Evolutionary conservation across 108 stramenopile species (phyloP).

Genomic region (Mayamaea pseudoterrestris): DNA sequence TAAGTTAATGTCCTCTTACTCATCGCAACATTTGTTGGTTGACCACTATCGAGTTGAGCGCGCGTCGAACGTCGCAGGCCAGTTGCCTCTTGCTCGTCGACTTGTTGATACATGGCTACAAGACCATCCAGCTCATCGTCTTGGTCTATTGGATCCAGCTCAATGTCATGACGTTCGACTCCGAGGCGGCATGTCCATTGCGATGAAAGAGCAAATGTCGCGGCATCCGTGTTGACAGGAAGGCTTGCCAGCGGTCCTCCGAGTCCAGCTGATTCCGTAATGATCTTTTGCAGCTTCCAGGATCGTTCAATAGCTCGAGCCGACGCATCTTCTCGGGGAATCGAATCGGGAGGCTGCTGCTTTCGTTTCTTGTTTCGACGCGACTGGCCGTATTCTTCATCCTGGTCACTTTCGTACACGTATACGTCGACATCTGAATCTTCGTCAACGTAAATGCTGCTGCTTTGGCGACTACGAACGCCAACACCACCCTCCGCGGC

Average conservation of each 20-base stretch:
- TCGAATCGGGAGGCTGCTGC: neutral
- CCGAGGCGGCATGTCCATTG: constrained; percentile 23
- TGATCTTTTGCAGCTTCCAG: constrained; percentile 21
- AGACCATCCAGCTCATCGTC: constrained; percentile 24
- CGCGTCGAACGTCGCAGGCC: constrained; percentile 25
- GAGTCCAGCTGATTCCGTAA: constrained; percentile 25
- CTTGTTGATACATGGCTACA: constrained; percentile 10
- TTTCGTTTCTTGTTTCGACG: constrained; percentile 22
- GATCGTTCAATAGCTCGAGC: constrained; percentile 31
- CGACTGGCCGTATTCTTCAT: constrained; percentile 35
- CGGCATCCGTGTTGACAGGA: constrained; percentile 14
- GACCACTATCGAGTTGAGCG: neutral
- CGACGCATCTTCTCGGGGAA: constrained; percentile 22
- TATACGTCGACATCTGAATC: constrained; percentile 78
- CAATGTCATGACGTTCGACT: too few species aligned
- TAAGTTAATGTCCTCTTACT: too few species aligned
- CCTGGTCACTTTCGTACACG: constrained; percentile 61
- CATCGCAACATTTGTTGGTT: neutral
- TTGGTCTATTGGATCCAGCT: constrained; percentile 1
- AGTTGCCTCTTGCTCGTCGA: constrained; percentile 17
- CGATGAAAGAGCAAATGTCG: constrained; percentile 24
- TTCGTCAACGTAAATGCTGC: constrained; percentile 52
- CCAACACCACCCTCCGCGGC: constrained; percentile 13
- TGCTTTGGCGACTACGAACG: constrained; percentile 20
- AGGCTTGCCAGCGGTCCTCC: constrained; percentile 34